Percentiles rank a stretch among this genome's conserved stretches.
These are phyloP conservation scores for Penicillium paneum DNA, from an alignment of 2,329 filamentous ascomycete genomes.

Conservation along the genomic window DNA sequence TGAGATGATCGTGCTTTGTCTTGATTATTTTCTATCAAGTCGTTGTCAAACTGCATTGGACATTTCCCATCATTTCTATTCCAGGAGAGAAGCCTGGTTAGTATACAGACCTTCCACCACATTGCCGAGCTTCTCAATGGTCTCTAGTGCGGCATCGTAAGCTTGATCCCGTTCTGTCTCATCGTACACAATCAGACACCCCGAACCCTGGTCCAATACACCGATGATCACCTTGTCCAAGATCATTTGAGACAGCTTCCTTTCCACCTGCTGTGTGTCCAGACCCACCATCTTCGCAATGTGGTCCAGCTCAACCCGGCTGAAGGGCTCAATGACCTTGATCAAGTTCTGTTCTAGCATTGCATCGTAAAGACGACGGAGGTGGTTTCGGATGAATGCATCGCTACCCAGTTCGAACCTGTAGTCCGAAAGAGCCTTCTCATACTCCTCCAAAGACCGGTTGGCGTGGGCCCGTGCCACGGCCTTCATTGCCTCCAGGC, in stretches of 20 bases:
- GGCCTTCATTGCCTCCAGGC: conserved; percentile 98
- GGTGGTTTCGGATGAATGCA: conserved; percentile 93
- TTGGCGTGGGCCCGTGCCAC: conserved; percentile 94
- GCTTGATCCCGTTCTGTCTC: conserved; percentile 90
- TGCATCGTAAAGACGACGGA: conserved; percentile 91
- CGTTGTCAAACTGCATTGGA: conserved; percentile 26
- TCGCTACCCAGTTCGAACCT: conserved; percentile 92
- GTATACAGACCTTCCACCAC: conserved; percentile 97
- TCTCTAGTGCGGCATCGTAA: conserved; percentile 90
- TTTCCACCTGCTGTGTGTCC: conserved; percentile 93
- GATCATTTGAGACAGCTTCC: conserved; percentile 99
- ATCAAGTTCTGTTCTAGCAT: conserved; percentile 99
- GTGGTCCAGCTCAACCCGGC: conserved; percentile 91
- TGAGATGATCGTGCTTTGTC: conserved; percentile 10
- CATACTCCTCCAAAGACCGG: conserved; percentile 94
- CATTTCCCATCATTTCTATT: conserved; percentile 52
- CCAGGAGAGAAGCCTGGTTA: conserved; percentile 92
- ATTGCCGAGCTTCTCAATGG: conserved; percentile 93
- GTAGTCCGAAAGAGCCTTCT: conserved; percentile 84
- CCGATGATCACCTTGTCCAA: conserved; percentile 98
- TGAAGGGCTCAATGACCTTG: conserved; percentile 99
- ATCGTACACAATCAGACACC: conserved; percentile 94
- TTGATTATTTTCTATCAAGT: conserved; percentile 20
- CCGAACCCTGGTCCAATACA: conserved; percentile 94
- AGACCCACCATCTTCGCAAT: conserved; percentile 97